Evolutionary conservation across 2,329 filamentous ascomycete genomes (phyloP).

Genomic region (Fusarium sublunatum): DNA sequence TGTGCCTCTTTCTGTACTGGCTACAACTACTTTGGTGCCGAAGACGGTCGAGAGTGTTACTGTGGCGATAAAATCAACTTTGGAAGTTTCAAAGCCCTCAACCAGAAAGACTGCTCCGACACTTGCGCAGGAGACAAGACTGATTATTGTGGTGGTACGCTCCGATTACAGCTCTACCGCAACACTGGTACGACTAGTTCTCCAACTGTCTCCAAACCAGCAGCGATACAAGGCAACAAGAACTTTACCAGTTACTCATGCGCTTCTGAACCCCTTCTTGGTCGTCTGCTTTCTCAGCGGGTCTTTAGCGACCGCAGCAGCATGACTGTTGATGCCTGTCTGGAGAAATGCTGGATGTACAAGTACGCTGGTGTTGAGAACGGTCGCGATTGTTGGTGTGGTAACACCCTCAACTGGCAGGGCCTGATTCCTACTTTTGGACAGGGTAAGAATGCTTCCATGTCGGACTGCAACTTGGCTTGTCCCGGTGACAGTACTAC

Average conservation of each 20-base stretch:
- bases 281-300: conserved; percentile 48
- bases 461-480: conserved; percentile 48
- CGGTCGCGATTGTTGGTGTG: conserved; percentile 54
- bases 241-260: conserved; percentile 55
- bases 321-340: conserved; percentile 52
- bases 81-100: conserved; percentile 44
- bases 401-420: conserved; percentile 47
- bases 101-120: conserved; percentile 51
- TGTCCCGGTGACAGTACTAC: conserved; percentile 51
- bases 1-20: conserved; percentile 49
- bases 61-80: conserved; percentile 51
- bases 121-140: conserved; percentile 48
- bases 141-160: conserved; percentile 52
- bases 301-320: conserved; percentile 46
- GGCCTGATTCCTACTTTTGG: conserved; percentile 34
- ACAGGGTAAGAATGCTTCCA: conserved; percentile 47
- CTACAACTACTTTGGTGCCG: conserved; percentile 49
- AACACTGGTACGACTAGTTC: background rate
- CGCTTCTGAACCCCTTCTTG: conserved; percentile 49
- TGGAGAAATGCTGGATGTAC: conserved; percentile 50
- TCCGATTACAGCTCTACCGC: conserved; percentile 51
- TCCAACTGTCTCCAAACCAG: conserved; percentile 35
- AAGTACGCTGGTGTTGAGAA: conserved; percentile 54
- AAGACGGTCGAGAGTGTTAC: conserved; percentile 55
- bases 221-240: conserved; percentile 49